Evolutionary conservation across 108 stramenopile genomes (phyloP), one percentile per base, ranked within the genome.

Genomic region (Mediolabrus comicus): DNA sequence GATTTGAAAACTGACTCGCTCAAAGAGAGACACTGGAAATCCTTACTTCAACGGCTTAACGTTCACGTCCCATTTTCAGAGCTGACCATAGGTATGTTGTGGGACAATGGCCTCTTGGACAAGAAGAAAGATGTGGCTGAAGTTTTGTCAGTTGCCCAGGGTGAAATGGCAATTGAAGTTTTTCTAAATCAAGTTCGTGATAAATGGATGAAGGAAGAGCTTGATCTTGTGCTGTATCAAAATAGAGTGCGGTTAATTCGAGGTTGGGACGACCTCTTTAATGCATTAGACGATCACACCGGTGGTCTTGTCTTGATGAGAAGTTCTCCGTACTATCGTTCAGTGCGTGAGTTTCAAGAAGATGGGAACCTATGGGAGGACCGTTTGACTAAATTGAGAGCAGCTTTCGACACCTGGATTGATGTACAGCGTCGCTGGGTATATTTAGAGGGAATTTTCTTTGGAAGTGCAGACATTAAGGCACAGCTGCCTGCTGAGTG

Each of bases 401-500:
- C 84, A 14, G 90, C 96, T 7, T 95, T 99, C 62, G 98, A 98
- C 67, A 64, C 92, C 3, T 99, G 98, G 99, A 91, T 97, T 38
- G 97, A 98, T 59, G 97, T 97, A 7, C 99, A 99, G 81, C 83
- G 97, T 27, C 84, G 93, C 35, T 99, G 98, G 98, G 90, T 99
- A 19, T 97, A 98, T 69, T 85, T 99, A 11, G 96, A 93, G 65
- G 97, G 96, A 28, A 97, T 99, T 76, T 92, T 99, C 59, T 86
- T 93, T 57, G 95, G 92, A 55, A 88, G 86, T 52, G 92, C 95
- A 13, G 98, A 98, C 65, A 97, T 99, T 73, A 97, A 97, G 73
- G 93, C 92, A 6, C 97, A 97, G 69, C 83, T 99, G 31, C 98
- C 97, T n/a, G 80, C 86, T 16, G 94, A 97, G 69, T 94, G 91